Percentiles rank a stretch among this genome's conserved stretches.
Conservation (phyloP, 805 yeast genomes). For the Gaillardinia entomophila region DNA sequence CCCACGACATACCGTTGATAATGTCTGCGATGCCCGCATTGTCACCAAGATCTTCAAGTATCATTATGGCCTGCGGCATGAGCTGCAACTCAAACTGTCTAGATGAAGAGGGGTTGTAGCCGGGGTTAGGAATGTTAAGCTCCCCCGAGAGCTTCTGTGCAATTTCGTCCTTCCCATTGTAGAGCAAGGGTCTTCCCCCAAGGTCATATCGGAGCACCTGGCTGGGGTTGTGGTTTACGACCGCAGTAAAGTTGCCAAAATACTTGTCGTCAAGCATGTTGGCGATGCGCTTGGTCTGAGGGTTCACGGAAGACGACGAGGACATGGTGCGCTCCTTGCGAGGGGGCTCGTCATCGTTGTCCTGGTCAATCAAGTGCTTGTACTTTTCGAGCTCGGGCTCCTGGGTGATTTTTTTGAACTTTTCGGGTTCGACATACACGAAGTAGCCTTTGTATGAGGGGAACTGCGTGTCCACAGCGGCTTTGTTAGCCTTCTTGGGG, state of each 20-base stretch:
- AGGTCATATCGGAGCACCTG: slow-evolving; percentile 85
- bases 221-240: slow-evolving; percentile 73
- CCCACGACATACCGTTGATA: slow-evolving; percentile 93
- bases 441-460: slow-evolving; percentile 63
- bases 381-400: slow-evolving; percentile 48
- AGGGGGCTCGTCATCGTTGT: slow-evolving; percentile 32
- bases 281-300: slow-evolving; percentile 28
- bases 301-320: slow-evolving; percentile 11
- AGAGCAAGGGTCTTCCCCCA: slow-evolving; percentile 73
- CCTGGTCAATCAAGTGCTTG: slow-evolving; percentile 48
- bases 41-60: slow-evolving; percentile 48
- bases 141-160: slow-evolving; percentile 34
- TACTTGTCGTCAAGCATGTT: slow-evolving; percentile 64
- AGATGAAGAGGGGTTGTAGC: slow-evolving; percentile 51
- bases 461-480: slow-evolving; percentile 14
- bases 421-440: slow-evolving; percentile 69
- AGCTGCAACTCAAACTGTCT: slow-evolving; percentile 81
- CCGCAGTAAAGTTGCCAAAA: slow-evolving; percentile 73
- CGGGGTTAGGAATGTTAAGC: slow-evolving; percentile 50
- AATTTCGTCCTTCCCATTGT: slow-evolving; percentile 55
- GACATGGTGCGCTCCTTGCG: slow-evolving; percentile 10
- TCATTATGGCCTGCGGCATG: slow-evolving; percentile 90
- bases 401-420: slow-evolving; percentile 45
- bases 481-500: slow-evolving; percentile 1
- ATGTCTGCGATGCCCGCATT: slow-evolving; percentile 29